Conservation (phyloP, 306 rosid genomes). For the Vigna nakashimae region DNA sequence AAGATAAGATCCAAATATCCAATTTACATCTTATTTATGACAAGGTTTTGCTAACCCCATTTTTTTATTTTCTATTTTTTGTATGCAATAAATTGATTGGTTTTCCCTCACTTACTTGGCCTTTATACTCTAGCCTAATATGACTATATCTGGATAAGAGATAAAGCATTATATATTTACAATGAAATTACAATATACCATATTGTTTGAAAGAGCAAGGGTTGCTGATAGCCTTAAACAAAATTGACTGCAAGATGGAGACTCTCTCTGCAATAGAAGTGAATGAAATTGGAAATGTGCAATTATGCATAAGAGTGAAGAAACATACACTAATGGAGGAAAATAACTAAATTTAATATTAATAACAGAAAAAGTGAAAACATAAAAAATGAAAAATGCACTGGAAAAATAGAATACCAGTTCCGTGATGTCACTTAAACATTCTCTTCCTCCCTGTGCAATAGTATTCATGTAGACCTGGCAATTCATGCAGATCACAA, state of each 20-base stretch:
- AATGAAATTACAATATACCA: conserved; percentile 52
- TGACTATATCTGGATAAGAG: background rate
- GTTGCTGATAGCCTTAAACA: conserved; percentile 78
- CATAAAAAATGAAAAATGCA: conserved; percentile 52
- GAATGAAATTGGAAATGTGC: conserved; percentile 40
- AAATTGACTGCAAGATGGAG: conserved; percentile 73
- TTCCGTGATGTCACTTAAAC: conserved; percentile 61
- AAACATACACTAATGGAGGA: conserved; percentile 15
- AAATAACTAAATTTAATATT: background rate
- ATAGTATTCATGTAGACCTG: conserved; percentile 70
- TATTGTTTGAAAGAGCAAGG: conserved; percentile 66
- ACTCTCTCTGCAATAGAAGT: conserved; percentile 66
- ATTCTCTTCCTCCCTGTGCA: conserved; percentile 55
- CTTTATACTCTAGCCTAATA: background rate
- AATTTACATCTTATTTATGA: background rate
- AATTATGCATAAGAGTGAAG: conserved; percentile 25
- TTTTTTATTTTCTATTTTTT: conserved; percentile 4
- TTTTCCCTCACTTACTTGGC: background rate
- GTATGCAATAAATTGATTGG: too few relatives aligned
- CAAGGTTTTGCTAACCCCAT: background rate
- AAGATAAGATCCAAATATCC: background rate
- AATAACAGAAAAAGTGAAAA: conserved; percentile 28
- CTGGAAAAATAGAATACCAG: conserved; percentile 82
- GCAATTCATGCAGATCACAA: conserved; percentile 48
- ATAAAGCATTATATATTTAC: background rate